phyloP scores from a whole-genome alignment of 345 rosid genomes.

The Limnanthes douglasii region DNA sequence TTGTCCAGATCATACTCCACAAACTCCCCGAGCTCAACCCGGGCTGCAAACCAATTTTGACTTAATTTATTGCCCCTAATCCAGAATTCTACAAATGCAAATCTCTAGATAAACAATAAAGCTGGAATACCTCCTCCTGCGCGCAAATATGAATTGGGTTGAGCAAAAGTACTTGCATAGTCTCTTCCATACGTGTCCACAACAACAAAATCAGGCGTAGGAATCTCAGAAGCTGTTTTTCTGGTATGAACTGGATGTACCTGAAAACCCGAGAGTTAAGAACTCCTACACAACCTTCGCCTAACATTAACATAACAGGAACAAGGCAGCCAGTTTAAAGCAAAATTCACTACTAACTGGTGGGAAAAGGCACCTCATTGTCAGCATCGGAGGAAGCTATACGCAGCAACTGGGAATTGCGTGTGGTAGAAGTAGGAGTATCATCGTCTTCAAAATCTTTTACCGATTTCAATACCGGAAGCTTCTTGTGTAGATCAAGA shows the following conservation, averaged over 20 bases:
- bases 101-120: background rate
- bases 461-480: slow-evolving; percentile 78
- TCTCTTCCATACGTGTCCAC: slow-evolving; percentile 94
- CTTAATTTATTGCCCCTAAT: background rate
- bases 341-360: background rate
- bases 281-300: too few species aligned
- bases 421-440: slow-evolving; percentile 50
- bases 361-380: slow-evolving; percentile 27
- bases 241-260: slow-evolving; percentile 44
- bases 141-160: slow-evolving; percentile 76
- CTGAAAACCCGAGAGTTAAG: slow-evolving; percentile 11
- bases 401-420: slow-evolving; percentile 68
- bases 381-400: slow-evolving; percentile 34
- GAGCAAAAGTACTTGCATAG: slow-evolving; percentile 61
- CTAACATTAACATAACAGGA: background rate
- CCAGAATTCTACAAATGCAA: background rate
- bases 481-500: slow-evolving; percentile 89
- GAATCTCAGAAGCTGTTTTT: slow-evolving; percentile 74
- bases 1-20: slow-evolving; percentile 96
- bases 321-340: too few species aligned
- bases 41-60: slow-evolving; percentile 30
- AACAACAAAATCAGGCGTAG: slow-evolving; percentile 77
- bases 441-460: slow-evolving; percentile 97
- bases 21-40: slow-evolving; percentile 96
- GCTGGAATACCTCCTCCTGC: slow-evolving; percentile 78